Conservation (phyloP, 306 rosid species). For the Fragaria iinumae region DNA sequence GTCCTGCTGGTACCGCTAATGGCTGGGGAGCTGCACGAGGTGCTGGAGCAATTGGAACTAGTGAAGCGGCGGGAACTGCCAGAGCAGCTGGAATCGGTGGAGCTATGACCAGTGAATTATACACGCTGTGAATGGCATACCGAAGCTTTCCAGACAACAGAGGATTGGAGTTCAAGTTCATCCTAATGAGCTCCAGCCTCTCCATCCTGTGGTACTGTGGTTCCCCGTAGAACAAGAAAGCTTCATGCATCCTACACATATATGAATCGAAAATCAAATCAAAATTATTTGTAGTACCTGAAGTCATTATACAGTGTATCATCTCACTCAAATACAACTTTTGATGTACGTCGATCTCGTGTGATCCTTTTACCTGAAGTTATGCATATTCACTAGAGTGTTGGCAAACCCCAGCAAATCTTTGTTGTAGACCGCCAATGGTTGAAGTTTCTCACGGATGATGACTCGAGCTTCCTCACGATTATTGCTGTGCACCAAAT, state of each 20-base stretch:
- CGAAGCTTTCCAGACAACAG: background rate
- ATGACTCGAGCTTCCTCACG: background rate
- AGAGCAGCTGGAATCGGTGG: background rate
- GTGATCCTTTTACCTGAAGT: background rate
- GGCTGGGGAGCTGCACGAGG: background rate
- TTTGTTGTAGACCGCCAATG: background rate
- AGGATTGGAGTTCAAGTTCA: background rate
- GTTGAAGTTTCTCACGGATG: background rate
- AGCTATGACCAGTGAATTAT: background rate
- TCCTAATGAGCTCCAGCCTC: background rate
- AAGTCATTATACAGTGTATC: background rate
- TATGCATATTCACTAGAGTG: background rate
- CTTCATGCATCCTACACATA: background rate
- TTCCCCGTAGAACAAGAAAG: background rate
- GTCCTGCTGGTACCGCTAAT: background rate
- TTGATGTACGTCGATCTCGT: background rate
- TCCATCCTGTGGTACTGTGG: conserved; percentile 9
- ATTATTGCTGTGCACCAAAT: background rate
- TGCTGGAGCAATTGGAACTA: background rate
- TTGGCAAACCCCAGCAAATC: background rate
- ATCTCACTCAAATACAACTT: background rate
- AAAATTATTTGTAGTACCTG: background rate
- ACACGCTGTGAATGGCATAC: background rate
- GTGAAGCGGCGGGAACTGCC: background rate
- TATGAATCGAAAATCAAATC: background rate